A percentile compares a stretch with the other conserved stretches of the same genome.
phyloP scores from a whole-genome alignment of 202 grass and related monocot genomes.

The Bolboschoenoplectus hybrid region DNA sequence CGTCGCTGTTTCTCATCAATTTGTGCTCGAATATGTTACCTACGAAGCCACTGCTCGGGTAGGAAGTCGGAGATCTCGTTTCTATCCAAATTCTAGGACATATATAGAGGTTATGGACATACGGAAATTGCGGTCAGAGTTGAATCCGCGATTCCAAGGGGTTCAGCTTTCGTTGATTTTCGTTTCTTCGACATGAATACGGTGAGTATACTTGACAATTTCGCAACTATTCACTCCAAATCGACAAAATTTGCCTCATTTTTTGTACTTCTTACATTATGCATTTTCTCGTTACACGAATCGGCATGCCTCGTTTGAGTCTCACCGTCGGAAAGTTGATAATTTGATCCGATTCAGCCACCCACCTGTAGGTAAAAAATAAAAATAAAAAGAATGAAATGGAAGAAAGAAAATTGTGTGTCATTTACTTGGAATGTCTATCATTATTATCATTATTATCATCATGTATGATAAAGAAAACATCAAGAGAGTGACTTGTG shows the following conservation, averaged over 20 bases:
- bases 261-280: background rate
- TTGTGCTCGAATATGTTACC: background rate
- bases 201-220: background rate
- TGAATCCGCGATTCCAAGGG: background rate
- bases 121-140: background rate
- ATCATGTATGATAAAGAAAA: conserved; percentile 15
- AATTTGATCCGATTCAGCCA: conserved; percentile 84
- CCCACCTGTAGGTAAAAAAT: conserved; percentile 63
- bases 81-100: background rate
- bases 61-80: background rate
- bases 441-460: background rate
- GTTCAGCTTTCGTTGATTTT: background rate
- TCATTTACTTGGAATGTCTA: conserved; percentile 4
- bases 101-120: background rate
- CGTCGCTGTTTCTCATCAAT: background rate
- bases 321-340: conserved; percentile 96
- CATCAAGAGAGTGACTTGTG: conserved; percentile 35
- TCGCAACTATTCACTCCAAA: background rate
- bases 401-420: background rate
- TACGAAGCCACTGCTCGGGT: background rate
- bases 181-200: background rate
- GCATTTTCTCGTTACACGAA: conserved; percentile 57
- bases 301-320: conserved; percentile 82
- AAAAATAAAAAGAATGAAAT: background rate
- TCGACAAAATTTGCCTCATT: background rate